These are phyloP conservation scores for Botrytis paeoniae DNA, from an alignment of 2,329 filamentous ascomycete species.

Conservation along the genomic window DNA sequence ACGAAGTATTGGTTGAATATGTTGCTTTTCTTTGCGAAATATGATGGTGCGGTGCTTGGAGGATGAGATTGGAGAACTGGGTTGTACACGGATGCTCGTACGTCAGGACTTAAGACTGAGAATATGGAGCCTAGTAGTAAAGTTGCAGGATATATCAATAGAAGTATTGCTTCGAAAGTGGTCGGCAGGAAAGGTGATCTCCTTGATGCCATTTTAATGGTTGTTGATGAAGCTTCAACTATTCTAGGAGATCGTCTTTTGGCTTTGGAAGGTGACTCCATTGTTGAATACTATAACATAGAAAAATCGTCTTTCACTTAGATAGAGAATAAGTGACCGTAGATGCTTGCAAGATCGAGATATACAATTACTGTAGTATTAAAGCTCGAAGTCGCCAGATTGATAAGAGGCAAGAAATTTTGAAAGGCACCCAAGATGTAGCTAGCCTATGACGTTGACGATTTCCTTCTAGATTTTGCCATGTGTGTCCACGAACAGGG, in stretches of 20 bases:
- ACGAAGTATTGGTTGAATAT: constrained; percentile 91
- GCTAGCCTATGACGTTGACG: constrained; percentile 19
- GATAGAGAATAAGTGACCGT: not conserved
- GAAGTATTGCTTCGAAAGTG: constrained; percentile 59
- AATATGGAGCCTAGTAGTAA: constrained; percentile 81
- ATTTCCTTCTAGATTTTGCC: constrained; percentile 6
- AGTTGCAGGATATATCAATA: constrained; percentile 71
- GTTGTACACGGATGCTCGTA: constrained; percentile 62
- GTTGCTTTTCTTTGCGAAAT: constrained; percentile 94
- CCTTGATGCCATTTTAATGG: constrained; percentile 26
- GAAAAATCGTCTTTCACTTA: not conserved
- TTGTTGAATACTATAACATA: constrained; percentile 32
- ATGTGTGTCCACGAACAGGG: constrained; percentile 2
- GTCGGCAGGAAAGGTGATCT: constrained; percentile 64
- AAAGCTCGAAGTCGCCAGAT: constrained; percentile 3
- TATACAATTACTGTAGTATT: not conserved
- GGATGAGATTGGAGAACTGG: constrained; percentile 60
- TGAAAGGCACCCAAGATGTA: not conserved
- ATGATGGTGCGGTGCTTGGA: constrained; percentile 63
- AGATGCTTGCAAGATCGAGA: not conserved
- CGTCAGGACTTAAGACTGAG: constrained; percentile 71
- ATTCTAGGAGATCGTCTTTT: constrained; percentile 34
- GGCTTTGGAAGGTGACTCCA: constrained; percentile 34
- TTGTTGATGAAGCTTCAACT: constrained; percentile 21
- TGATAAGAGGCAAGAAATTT: constrained; percentile 8